These are phyloP conservation scores for Penstemon davidsonii DNA, from an alignment of 257 asterid genomes.

Conservation along the genomic window DNA sequence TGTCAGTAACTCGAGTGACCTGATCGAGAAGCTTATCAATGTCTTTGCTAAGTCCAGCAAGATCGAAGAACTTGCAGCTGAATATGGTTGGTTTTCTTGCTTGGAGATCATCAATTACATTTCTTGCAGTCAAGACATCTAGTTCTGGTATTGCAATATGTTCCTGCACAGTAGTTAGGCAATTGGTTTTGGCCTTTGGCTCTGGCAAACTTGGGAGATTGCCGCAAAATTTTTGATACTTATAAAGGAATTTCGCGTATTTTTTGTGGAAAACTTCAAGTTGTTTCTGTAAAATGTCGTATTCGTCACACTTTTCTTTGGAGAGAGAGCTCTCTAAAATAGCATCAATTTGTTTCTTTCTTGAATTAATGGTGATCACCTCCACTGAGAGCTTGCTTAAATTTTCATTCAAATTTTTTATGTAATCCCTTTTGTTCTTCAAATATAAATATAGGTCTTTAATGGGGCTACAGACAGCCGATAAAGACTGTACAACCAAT, in stretches of 20 bases:
- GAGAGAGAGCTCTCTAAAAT: background rate
- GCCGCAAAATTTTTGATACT: background rate
- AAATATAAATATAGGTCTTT: conserved; percentile 13
- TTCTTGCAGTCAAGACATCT: background rate
- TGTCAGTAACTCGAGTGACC: background rate
- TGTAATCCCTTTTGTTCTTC: conserved; percentile 15
- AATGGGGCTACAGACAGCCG: conserved; percentile 12
- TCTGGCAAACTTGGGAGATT: conserved; percentile 6
- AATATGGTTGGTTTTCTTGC: conserved; percentile 22
- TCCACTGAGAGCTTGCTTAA: conserved; percentile 4
- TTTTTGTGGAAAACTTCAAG: background rate
- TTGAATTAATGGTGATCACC: conserved; percentile 13
- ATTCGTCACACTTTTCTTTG: conserved; percentile 19
- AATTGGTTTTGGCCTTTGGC: background rate
- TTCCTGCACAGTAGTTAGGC: no score
- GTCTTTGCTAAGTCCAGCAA: conserved; percentile 23
- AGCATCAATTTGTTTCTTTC: conserved; percentile 19
- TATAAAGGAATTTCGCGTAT: background rate
- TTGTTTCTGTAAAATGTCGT: background rate
- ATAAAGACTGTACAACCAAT: background rate
- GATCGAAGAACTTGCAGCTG: conserved; percentile 24
- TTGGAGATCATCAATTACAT: background rate
- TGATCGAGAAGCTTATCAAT: conserved; percentile 3
- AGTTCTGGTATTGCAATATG: no score
- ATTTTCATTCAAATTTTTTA: conserved; percentile 11